Base-by-base conservation (phyloP, 805 yeast species). In the Candida adriatica region DNA sequence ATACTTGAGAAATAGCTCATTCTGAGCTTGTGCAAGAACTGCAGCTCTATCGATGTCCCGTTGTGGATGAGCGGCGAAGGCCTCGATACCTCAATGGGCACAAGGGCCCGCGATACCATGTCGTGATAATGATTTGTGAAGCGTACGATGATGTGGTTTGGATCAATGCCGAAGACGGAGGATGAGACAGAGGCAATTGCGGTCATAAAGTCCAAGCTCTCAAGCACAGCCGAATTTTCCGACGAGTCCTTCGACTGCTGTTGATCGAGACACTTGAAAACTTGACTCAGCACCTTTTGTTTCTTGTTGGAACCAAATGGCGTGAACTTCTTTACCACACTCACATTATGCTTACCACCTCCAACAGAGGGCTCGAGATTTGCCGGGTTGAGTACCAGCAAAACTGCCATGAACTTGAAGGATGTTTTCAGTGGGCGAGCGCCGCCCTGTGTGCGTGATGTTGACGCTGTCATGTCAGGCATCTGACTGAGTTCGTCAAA, bases 401-500 rank as follows among this genome's bases (percentile, higher is more conserved):
- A 35, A 13, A 55, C 40, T 6, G 66, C 54, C 18, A 64, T 47
- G 27, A 63, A 48, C 21, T 47, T 53, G 41, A 48, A 54, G 8
- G 56, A 59, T 25, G 44, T 45, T 44, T 31, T 53, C 33, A 43
- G 48, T 43, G 33, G 51, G 34, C 43, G 48, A 20, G 40, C 34
- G 13, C 33, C n/a, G 5, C 30, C 26, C 8, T 31, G 41, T 9
- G 9, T 20, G 24, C 40, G 27, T 5, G 46, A 24, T 3, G 37
- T 14, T 1, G 35, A 23, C 4, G 39, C 18, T 39, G 41, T 41
- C 34, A 33, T 31, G 17, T 49, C 69, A 4, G 56, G 40, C 6
- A 46, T 33, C 26, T 48, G 51, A 27, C 46, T 39, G 6, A 58
- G 27, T n/a, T 48, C 43, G 21, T 64, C 70, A 41, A 64, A 63